A percentile compares a stretch with the other conserved stretches of the same genome.
Conservation (phyloP, 768 basidiomycete species). For the Suillus bovinus region DNA sequence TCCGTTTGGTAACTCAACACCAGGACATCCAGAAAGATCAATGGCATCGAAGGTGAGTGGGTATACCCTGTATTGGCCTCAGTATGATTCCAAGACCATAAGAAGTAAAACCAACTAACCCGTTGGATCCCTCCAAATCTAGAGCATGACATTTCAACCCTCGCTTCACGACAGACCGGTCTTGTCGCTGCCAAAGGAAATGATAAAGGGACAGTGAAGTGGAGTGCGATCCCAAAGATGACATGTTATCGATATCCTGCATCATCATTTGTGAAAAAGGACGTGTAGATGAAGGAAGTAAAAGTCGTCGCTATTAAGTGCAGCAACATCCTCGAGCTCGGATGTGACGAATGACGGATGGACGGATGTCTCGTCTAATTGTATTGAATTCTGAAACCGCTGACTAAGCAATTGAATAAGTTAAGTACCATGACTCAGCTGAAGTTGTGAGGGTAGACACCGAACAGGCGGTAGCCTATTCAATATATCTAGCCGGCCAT, state of each 20-base stretch:
- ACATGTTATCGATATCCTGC: not conserved
- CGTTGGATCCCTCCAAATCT: not conserved
- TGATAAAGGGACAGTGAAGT: not conserved
- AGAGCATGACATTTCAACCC: not conserved
- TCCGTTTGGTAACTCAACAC: not conserved
- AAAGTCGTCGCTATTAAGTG: not conserved
- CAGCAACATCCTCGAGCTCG: not conserved
- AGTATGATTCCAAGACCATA: not conserved
- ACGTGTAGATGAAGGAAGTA: not conserved
- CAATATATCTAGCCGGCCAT: no score
- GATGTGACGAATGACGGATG: not conserved
- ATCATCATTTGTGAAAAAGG: not conserved
- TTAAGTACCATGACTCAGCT: no score
- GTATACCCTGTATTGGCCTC: not conserved
- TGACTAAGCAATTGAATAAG: not conserved
- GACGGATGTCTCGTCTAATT: not conserved
- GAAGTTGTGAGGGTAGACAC: no score
- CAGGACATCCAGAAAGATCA: not conserved
- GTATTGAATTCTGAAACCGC: not conserved
- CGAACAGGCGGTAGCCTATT: no score
- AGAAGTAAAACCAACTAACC: not conserved
- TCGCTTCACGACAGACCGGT: not conserved
- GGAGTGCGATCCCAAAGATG: not conserved
- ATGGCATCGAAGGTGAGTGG: not conserved
- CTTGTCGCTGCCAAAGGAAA: not conserved